Evolutionary conservation across 768 basidiomycete genomes (phyloP).

Genomic region (Boletus rubropictus): DNA sequence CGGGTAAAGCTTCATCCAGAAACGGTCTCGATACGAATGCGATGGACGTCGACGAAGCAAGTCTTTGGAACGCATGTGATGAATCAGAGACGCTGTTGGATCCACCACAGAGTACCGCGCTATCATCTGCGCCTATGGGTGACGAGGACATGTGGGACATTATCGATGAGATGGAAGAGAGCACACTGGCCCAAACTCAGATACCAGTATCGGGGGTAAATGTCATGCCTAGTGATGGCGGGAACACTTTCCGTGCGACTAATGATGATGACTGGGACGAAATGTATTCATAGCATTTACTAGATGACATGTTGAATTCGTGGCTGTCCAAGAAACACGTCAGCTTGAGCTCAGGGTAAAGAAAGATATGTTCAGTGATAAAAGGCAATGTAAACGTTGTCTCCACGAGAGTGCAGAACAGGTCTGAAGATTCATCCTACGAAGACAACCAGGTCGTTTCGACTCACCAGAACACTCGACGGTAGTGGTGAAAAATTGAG

Average conservation of each 20-base stretch:
- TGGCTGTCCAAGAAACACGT: conserved; percentile 4
- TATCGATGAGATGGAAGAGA: conserved; percentile 48
- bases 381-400: conserved; percentile 22
- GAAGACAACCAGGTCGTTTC: not conserved
- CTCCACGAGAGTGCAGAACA: conserved; percentile 29
- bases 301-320: no score
- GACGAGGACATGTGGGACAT: conserved; percentile 74
- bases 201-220: conserved; percentile 25
- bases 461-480: conserved; percentile 10
- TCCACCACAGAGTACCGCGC: conserved; percentile 1
- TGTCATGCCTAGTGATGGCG: conserved; percentile 9
- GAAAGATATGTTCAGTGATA: conserved; percentile 11
- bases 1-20: conserved; percentile 7
- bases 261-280: conserved; percentile 59
- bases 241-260: conserved; percentile 19
- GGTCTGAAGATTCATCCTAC: conserved; percentile 28
- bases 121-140: conserved; percentile 10
- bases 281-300: conserved; percentile 56
- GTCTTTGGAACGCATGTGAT: conserved; percentile 31
- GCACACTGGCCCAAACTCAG: conserved; percentile 4
- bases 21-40: conserved; percentile 2
- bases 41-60: conserved; percentile 37
- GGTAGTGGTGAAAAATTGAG: no score
- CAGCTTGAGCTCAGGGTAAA: not conserved
- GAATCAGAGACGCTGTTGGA: conserved; percentile 4